A percentile compares a stretch with the other conserved stretches of the same genome.
phyloP scores from a whole-genome alignment of 2,329 filamentous ascomycete genomes.

The Paecilomyces variotii region DNA sequence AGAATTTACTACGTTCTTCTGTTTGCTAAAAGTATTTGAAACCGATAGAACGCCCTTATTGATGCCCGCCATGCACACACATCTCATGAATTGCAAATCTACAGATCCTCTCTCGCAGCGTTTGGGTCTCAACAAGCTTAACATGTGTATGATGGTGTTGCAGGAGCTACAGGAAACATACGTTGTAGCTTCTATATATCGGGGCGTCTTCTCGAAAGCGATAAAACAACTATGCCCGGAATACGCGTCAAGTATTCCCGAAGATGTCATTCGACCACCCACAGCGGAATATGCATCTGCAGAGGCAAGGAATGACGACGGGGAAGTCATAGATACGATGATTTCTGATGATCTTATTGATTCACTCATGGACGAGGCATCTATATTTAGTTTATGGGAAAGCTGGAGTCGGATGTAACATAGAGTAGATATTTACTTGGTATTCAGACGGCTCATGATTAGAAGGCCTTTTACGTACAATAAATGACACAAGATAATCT shows the following conservation, averaged over 20 bases:
- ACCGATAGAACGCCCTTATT: conserved; percentile 15
- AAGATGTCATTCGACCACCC: background rate
- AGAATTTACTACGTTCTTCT: background rate
- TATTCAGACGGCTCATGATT: background rate
- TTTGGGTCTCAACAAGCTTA: conserved; percentile 22
- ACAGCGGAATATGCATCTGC: background rate
- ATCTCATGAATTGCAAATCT: conserved; percentile 21
- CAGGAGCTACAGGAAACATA: conserved; percentile 24
- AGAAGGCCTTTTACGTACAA: background rate
- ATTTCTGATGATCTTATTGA: conserved; percentile 9
- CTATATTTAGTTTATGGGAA: conserved; percentile 17
- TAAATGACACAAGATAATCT: background rate
- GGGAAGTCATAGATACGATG: conserved; percentile 2
- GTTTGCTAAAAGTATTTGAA: background rate
- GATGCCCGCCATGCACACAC: conserved; percentile 25
- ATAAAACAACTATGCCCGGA: conserved; percentile 16
- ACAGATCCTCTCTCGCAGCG: conserved; percentile 14
- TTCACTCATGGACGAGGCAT: conserved; percentile 16
- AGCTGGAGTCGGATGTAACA: conserved; percentile 7
- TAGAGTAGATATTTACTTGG: background rate
- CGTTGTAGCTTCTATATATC: conserved; percentile 18
- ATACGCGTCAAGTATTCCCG: background rate
- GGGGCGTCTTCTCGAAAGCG: conserved; percentile 17
- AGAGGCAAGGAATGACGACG: background rate
- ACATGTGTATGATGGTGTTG: conserved; percentile 24